A percentile compares a stretch with the other conserved stretches of the same genome.
These are phyloP conservation scores for Ceratobasidium sp. DNA, from an alignment of 1,284 basidiomycete genomes.

Conservation along the genomic window DNA sequence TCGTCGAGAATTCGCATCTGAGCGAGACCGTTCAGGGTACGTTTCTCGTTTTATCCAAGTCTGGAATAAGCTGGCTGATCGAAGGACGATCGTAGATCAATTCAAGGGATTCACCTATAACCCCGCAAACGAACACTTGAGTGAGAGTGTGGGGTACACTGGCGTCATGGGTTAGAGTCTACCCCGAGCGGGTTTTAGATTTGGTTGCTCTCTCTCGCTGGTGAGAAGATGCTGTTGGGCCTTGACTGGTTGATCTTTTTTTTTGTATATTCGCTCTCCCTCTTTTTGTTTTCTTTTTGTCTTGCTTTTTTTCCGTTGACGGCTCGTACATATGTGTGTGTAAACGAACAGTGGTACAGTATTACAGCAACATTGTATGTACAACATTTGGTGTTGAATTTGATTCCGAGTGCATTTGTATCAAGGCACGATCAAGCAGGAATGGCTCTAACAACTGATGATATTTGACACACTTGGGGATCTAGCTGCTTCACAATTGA, in stretches of 20 bases:
- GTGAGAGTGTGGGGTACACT: slow-evolving; percentile 41
- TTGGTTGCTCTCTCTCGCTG: slow-evolving; percentile 6
- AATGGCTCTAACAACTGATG: too few species aligned
- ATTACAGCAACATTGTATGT: slow-evolving; percentile 28
- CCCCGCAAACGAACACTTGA: slow-evolving; percentile 76
- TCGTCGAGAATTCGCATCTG: slow-evolving; percentile 89
- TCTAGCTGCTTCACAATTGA: too few species aligned
- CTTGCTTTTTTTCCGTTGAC: not conserved
- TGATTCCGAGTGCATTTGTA: too few species aligned
- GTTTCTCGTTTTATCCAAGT: not conserved
- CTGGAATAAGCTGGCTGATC: slow-evolving; percentile 39
- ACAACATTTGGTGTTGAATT: slow-evolving; percentile 3
- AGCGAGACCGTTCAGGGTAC: slow-evolving; percentile 84
- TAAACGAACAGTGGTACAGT: not conserved
- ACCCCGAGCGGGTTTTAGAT: not conserved
- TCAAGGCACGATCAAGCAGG: too few species aligned
- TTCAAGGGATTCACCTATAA: slow-evolving; percentile 83
- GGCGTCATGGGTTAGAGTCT: slow-evolving; percentile 40
- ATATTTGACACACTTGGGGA: too few species aligned
- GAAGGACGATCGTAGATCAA: slow-evolving; percentile 64
- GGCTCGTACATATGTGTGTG: slow-evolving; percentile 15
- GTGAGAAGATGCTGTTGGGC: not conserved
- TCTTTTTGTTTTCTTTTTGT: not conserved
- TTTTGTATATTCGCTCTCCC: not conserved
- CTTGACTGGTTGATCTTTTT: not conserved